Percentiles rank a stretch among this genome's conserved stretches.
phyloP scores from a whole-genome alignment of 345 rosid genomes.

The Zanthoxylum bungeanum region DNA sequence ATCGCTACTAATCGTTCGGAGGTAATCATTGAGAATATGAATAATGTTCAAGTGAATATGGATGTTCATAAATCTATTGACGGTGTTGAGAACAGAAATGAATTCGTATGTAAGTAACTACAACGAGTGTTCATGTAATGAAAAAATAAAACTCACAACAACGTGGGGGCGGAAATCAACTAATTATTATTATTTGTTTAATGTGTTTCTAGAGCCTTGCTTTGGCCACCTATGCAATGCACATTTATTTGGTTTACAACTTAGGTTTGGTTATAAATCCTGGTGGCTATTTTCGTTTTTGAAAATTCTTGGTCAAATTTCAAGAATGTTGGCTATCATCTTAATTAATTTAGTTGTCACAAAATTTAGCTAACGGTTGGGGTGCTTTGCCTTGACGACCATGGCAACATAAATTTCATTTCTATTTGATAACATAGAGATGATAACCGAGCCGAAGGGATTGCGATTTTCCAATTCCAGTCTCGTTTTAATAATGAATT shows the following conservation, averaged over 20 bases:
- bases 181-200: neutral
- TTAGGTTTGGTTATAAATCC: slow-evolving; percentile 18
- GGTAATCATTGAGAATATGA: no score
- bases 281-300: neutral
- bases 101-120: no score
- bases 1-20: no score
- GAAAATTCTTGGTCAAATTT: slow-evolving; percentile 20
- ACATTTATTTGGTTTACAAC: slow-evolving; percentile 29
- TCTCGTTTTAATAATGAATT: neutral
- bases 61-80: no score
- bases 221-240: neutral
- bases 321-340: neutral
- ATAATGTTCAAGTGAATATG: no score
- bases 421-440: neutral
- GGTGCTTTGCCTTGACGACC: slow-evolving; percentile 9
- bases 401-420: slow-evolving; percentile 5
- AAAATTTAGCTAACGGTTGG: neutral
- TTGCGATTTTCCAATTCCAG: no score
- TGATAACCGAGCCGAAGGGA: no score
- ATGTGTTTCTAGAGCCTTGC: neutral
- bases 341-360: neutral
- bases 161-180: no score
- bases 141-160: no score
- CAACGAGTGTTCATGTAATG: no score
- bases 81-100: no score